These are phyloP conservation scores for Aspergillus sp. DNA, from an alignment of 2,329 filamentous ascomycete genomes.

Conservation along the genomic window DNA sequence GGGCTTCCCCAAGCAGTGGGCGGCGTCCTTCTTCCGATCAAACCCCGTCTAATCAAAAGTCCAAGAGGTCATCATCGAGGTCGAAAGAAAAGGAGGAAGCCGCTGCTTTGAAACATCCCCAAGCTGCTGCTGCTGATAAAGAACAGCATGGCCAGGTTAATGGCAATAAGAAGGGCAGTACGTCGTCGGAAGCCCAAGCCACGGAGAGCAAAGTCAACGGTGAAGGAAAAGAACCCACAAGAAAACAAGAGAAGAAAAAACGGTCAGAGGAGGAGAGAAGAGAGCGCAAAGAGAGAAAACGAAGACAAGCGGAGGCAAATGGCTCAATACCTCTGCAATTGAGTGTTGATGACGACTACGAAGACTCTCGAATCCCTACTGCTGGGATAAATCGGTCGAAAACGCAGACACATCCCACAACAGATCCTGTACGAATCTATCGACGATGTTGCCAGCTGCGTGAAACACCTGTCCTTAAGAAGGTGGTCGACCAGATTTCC, in stretches of 20 bases:
- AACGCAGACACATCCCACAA: constrained; percentile 69
- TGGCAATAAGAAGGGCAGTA: constrained; percentile 5
- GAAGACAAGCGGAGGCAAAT: constrained; percentile 79
- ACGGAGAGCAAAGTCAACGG: constrained; percentile 24
- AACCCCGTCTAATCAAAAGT: constrained; percentile 19
- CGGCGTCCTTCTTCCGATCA: constrained; percentile 19
- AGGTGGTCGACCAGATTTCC: constrained; percentile 82
- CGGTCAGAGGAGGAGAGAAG: constrained; percentile 88
- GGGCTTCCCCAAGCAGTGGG: constrained; percentile 26
- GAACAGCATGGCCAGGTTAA: constrained; percentile 43
- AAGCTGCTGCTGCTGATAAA: constrained; percentile 51
- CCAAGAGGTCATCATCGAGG: constrained; percentile 46
- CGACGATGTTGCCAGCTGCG: constrained; percentile 88
- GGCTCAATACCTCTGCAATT: constrained; percentile 82
- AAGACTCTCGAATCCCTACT: constrained; percentile 42
- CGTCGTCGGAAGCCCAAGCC: constrained; percentile 9
- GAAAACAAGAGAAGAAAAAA: constrained; percentile 95
- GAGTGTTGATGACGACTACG: constrained; percentile 61
- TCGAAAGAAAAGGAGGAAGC: constrained; percentile 69
- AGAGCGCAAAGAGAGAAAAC: constrained; percentile 83
- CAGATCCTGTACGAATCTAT: constrained; percentile 88
- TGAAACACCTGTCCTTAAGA: constrained; percentile 87
- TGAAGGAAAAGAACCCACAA: constrained; percentile 45
- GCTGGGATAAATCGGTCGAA: constrained; percentile 37
- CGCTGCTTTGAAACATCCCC: constrained; percentile 65